Evolutionary conservation across 179 eudicot species (phyloP), one percentile per base, ranked within the genome.

Genomic region (Dionaea muscipula): DNA sequence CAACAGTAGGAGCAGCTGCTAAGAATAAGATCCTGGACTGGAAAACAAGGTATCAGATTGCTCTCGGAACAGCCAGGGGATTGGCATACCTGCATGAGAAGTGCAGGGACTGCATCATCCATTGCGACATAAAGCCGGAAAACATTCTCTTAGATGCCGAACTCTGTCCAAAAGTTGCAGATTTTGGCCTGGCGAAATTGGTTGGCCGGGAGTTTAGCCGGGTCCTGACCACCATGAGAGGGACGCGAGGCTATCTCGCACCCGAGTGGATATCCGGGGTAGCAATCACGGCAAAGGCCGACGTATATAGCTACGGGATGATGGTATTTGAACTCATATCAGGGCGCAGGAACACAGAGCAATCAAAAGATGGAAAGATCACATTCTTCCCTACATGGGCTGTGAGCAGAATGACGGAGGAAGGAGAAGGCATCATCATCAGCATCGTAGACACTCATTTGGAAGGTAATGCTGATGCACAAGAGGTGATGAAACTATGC

Each of bases 91-190:
- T 83, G 26, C 93, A 83, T 36, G 86, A 83, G 47, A 72, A 81
- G 28, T 84, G 93, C 41, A 47, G 80, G 26, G 81, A 81, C 40
- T 78, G 93, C 62, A 84, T 84, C 46, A 76, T 84, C 26, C 93
- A 84, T 52, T 84, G 86, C 49, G 93, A 84, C 55, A 76, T 84
- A 40, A 84, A 84, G 62, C 93, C 86, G 1, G 82, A 81, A 61
- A 81, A 84, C 68, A 76, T 84, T 21, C 67, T 81, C n/a, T 40
- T 84, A 7, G 84, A 78, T 50, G 73, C 59, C 4, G 84, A 81
- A 0, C 70, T 81, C 7, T 66, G 54, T 52, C 79, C 93, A 0
- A 76, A 76, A 68, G 74, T 81, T 1, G 84, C 81, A 0, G 86
- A 83, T 68, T 83, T 83, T 38, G 93, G 93, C 10, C 49, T 81